Evolutionary conservation across 495 filamentous ascomycete genomes (phyloP).

Genomic region (Penicillium lividum): DNA sequence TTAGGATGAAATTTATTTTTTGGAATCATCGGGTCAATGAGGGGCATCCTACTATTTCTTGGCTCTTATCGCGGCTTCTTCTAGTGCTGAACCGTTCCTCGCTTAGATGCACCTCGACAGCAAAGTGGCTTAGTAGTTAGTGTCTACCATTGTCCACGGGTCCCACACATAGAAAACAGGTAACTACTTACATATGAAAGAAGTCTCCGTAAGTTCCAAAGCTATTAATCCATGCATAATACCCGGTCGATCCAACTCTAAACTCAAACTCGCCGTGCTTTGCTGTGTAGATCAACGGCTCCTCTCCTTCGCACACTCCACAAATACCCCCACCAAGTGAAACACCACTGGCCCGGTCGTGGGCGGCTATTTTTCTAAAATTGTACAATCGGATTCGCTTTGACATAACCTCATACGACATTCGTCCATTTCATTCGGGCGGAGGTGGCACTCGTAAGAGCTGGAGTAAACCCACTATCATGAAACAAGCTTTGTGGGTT

Average conservation of each 20-base stretch:
- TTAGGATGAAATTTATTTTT: neutral
- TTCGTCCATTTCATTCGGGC: too few species aligned
- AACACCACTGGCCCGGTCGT: neutral
- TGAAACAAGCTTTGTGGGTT: slow-evolving; percentile 1
- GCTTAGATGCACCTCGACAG: neutral
- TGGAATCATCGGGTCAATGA: neutral
- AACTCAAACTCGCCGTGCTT: neutral
- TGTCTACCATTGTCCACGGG: too few species aligned
- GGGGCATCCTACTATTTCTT: neutral
- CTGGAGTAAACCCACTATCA: neutral
- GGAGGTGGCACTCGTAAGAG: neutral
- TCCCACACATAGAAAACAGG: too few species aligned
- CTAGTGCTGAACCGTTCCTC: neutral
- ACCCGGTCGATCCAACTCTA: neutral
- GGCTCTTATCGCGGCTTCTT: neutral
- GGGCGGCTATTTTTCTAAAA: neutral
- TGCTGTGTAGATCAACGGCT: neutral
- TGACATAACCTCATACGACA: neutral
- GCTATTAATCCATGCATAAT: too few species aligned
- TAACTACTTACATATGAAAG: too few species aligned
- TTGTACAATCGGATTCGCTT: neutral
- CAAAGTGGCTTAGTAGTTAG: neutral
- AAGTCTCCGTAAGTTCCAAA: too few species aligned
- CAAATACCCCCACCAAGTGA: neutral
- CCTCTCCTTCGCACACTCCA: neutral